Evolutionary conservation across 1,284 basidiomycete genomes (phyloP).

Genomic region (Cutaneotrichosporon cyanovorans): DNA sequence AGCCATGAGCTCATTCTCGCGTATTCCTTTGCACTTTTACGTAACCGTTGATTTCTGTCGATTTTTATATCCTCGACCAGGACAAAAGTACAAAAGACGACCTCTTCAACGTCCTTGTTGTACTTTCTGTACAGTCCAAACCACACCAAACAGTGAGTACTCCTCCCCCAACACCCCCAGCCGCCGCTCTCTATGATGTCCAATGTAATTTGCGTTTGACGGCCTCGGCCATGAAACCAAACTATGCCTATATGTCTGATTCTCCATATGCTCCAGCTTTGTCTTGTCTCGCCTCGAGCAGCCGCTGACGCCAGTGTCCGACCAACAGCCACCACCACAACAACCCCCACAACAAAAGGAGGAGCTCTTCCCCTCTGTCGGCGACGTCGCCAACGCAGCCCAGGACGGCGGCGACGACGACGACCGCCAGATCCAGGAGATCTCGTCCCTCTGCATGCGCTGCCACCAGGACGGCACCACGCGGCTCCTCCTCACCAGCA

Average conservation of each 20-base stretch:
- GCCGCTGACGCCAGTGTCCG: not conserved
- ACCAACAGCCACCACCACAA: not conserved
- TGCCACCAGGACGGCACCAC: conserved; percentile 90
- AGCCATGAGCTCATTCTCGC: too few relatives aligned
- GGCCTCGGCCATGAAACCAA: conserved; percentile 37
- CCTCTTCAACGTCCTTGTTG: too few relatives aligned
- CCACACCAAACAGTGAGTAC: conserved; percentile 9
- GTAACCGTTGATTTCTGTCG: too few relatives aligned
- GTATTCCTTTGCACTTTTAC: too few relatives aligned
- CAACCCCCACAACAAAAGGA: too few relatives aligned
- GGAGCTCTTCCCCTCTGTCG: conserved; percentile 42
- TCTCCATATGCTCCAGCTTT: conserved; percentile 1
- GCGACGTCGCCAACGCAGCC: conserved; percentile 39
- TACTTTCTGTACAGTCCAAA: not conserved
- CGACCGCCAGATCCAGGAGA: conserved; percentile 55
- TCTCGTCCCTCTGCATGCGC: conserved; percentile 91
- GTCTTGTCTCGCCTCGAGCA: not conserved
- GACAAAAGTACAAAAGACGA: too few relatives aligned
- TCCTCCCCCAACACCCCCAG: not conserved
- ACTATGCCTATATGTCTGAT: conserved; percentile 42
- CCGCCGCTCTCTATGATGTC: conserved; percentile 30
- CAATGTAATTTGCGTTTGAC: conserved; percentile 47
- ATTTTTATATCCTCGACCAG: not conserved
- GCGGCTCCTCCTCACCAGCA: conserved; percentile 82
- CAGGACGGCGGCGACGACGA: conserved; percentile 52